Evolutionary conservation across 1,284 basidiomycete species (phyloP).

Genomic region (Malassezia psittaci): DNA sequence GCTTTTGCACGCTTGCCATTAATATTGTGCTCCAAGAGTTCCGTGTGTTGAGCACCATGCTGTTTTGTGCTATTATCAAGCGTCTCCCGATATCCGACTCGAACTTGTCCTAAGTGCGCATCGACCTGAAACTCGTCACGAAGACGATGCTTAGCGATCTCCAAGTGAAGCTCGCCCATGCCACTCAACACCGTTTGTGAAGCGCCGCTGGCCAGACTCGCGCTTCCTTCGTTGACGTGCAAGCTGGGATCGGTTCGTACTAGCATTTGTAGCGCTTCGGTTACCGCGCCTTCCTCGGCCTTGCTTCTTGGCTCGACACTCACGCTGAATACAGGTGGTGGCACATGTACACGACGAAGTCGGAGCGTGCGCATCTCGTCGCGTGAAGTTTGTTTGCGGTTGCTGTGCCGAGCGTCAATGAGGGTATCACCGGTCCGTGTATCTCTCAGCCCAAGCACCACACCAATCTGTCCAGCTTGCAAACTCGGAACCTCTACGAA

Average conservation of each 20-base stretch:
- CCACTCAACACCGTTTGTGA: slow-evolving; percentile 74
- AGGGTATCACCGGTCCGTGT: slow-evolving; percentile 83
- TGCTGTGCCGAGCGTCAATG: slow-evolving; percentile 21
- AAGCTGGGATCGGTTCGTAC: slow-evolving; percentile 77
- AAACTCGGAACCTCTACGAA: slow-evolving; percentile 70
- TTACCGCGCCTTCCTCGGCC: slow-evolving; percentile 61
- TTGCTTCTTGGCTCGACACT: slow-evolving; percentile 40
- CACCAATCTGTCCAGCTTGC: slow-evolving; percentile 71
- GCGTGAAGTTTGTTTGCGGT: slow-evolving; percentile 21
- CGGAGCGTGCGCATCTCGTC: slow-evolving; percentile 41
- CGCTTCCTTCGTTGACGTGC: slow-evolving; percentile 51
- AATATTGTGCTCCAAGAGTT: slow-evolving; percentile 33
- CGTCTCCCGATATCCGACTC: slow-evolving; percentile 70
- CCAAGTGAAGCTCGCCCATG: slow-evolving; percentile 71
- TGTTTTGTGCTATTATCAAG: slow-evolving; percentile 49
- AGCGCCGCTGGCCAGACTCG: slow-evolving; percentile 49
- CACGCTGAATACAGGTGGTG: slow-evolving; percentile 60
- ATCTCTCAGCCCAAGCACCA: slow-evolving; percentile 68
- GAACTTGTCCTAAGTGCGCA: slow-evolving; percentile 65
- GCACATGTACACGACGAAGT: slow-evolving; percentile 65
- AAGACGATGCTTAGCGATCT: slow-evolving; percentile 70
- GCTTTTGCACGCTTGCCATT: slow-evolving; percentile 32
- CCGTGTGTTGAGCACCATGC: slow-evolving; percentile 11
- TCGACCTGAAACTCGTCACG: slow-evolving; percentile 67
- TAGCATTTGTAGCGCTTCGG: slow-evolving; percentile 63